Evolutionary conservation across 192 early-diverging fungal species (phyloP).

Genomic region (Dissophora globulifera): DNA sequence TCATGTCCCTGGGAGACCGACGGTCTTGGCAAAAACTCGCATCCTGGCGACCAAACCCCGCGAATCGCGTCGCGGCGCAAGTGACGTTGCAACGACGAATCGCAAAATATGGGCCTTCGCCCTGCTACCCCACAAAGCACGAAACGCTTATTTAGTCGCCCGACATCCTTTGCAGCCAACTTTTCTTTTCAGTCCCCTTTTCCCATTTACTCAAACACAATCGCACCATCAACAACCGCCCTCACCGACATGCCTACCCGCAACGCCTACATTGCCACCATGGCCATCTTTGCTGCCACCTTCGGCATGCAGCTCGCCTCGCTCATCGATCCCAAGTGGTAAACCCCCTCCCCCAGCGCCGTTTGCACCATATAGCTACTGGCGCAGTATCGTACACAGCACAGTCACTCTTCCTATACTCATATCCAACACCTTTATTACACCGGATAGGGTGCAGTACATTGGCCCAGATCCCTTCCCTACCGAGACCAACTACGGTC

Average conservation of each 20-base stretch:
- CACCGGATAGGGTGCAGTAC: conserved; percentile 32
- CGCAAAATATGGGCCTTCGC: too few relatives aligned
- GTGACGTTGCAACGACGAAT: too few relatives aligned
- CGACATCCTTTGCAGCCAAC: not conserved
- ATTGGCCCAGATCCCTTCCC: conserved; percentile 33
- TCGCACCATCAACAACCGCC: not conserved
- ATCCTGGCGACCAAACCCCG: not conserved
- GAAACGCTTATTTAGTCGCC: too few relatives aligned
- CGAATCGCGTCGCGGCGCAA: not conserved
- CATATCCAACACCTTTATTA: not conserved
- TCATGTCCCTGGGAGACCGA: too few relatives aligned
- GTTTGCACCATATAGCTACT: too few relatives aligned
- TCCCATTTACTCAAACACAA: not conserved
- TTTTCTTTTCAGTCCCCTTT: not conserved
- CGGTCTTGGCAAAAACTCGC: too few relatives aligned
- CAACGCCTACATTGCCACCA: conserved; percentile 43
- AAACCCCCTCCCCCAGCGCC: too few relatives aligned
- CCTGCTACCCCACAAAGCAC: too few relatives aligned
- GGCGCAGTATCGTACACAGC: too few relatives aligned
- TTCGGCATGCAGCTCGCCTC: conserved; percentile 40
- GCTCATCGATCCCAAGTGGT: conserved; percentile 45
- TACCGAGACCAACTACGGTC: conserved; percentile 43
- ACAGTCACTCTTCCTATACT: too few relatives aligned
- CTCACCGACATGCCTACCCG: conserved; percentile 49
- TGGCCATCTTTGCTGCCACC: conserved; percentile 17